A percentile compares a stretch with the other conserved stretches of the same genome.
Evolutionary conservation across 768 basidiomycete genomes (phyloP).

Genomic region (Piloderma croceum): DNA sequence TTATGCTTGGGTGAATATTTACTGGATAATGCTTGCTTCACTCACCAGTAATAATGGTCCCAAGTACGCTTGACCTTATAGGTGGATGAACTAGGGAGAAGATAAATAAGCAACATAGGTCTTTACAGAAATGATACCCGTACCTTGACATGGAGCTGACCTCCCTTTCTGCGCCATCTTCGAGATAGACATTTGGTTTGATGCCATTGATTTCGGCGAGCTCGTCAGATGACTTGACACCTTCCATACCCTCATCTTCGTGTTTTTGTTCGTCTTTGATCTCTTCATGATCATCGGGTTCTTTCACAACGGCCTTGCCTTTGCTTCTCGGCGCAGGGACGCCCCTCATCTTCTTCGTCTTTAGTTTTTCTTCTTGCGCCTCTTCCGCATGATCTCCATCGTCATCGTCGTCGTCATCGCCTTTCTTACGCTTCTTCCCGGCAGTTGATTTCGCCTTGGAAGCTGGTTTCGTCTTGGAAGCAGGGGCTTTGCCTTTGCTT

Average conservation of each 20-base stretch:
- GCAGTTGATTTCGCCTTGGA: constrained; percentile 11
- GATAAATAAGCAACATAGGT: background rate
- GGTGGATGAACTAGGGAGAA: constrained; percentile 16
- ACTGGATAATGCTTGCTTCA: no score
- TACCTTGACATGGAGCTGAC: constrained; percentile 15
- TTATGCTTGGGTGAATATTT: no score
- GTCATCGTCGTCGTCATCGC: constrained; percentile 10
- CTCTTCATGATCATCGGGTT: background rate
- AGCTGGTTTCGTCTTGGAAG: constrained; percentile 13
- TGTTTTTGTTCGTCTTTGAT: background rate
- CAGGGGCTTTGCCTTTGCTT: constrained; percentile 6
- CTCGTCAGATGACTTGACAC: constrained; percentile 5
- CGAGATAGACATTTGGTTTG: constrained; percentile 20
- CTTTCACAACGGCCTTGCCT: background rate
- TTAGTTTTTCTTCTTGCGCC: constrained; percentile 2
- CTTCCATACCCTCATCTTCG: background rate
- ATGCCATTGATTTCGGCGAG: constrained; percentile 16
- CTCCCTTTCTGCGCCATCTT: constrained; percentile 20
- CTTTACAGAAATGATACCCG: background rate
- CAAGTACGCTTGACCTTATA: constrained; percentile 35
- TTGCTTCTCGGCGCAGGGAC: background rate
- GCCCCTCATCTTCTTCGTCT: background rate
- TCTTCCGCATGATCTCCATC: constrained; percentile 7
- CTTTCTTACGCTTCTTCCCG: constrained; percentile 2
- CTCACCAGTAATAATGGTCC: constrained; percentile 37